Percentiles rank a stretch among this genome's conserved stretches.
Conservation (phyloP, 768 basidiomycete genomes). For the Leucocoprinus leucothites region DNA sequence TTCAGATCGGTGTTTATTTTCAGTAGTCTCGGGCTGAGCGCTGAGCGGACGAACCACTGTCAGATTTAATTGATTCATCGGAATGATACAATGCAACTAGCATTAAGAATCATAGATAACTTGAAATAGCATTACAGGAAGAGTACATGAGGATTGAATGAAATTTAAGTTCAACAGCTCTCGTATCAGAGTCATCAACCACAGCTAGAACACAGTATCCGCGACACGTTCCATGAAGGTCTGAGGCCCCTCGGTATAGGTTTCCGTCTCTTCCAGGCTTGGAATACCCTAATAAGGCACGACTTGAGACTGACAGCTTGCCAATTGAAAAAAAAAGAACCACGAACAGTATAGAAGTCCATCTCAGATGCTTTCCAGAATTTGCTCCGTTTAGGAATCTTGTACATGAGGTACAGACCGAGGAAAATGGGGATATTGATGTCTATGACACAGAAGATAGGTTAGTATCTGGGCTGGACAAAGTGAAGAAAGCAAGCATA, state of each 20-base stretch:
- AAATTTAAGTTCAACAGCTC: no score
- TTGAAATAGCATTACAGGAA: no score
- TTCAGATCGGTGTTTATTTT: no score
- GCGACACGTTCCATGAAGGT: conserved; percentile 51
- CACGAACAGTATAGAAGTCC: conserved; percentile 65
- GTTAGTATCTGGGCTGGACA: not conserved
- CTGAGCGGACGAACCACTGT: no score
- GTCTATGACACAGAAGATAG: conserved; percentile 23
- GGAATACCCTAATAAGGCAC: conserved; percentile 54
- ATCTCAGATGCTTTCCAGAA: conserved; percentile 60
- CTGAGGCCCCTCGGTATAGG: conserved; percentile 44
- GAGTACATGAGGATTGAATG: no score
- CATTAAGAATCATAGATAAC: no score
- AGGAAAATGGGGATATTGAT: conserved; percentile 48
- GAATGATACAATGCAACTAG: no score
- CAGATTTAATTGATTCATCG: no score
- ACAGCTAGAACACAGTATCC: conserved; percentile 45
- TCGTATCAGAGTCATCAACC: no score
- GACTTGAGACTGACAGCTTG: not conserved
- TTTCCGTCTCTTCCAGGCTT: conserved; percentile 65
- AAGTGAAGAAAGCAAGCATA: conserved; percentile 18
- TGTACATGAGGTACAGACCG: conserved; percentile 42
- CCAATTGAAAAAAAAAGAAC: not conserved
- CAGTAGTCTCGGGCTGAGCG: no score
- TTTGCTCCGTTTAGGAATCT: conserved; percentile 35